A percentile compares a stretch with the other conserved stretches of the same genome.
Evolutionary conservation across 2,329 filamentous ascomycete genomes (phyloP).

Genomic region (Exserohilum rostratum): DNA sequence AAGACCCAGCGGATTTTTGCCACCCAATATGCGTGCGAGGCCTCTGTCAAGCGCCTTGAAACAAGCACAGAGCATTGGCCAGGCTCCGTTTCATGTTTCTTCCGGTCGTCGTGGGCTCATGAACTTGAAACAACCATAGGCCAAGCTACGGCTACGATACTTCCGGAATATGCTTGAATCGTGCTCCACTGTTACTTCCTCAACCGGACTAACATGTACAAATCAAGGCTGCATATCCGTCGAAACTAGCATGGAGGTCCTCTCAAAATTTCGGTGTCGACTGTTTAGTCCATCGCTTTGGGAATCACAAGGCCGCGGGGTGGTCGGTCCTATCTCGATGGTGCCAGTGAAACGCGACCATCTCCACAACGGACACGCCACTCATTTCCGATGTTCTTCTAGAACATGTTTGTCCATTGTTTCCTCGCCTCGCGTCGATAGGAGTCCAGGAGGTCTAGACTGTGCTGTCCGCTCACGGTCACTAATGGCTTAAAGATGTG

Average conservation of each 20-base stretch:
- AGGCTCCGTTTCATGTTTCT: not conserved
- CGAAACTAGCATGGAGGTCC: not conserved
- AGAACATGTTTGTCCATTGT: not conserved
- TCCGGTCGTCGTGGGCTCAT: not conserved
- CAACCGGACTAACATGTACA: not conserved
- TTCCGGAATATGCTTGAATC: not conserved
- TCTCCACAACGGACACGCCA: not conserved
- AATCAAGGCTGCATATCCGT: not conserved
- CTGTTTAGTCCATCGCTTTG: not conserved
- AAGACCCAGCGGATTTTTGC: not conserved
- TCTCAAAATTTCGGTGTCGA: not conserved
- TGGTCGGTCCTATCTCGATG: not conserved
- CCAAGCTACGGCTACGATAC: not conserved
- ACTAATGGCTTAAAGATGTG: not conserved
- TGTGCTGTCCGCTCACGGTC: not conserved
- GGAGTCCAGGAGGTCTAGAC: not conserved
- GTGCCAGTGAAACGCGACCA: not conserved
- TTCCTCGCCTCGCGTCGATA: not conserved
- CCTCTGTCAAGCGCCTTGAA: not conserved
- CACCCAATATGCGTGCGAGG: not conserved
- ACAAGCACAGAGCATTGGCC: not conserved
- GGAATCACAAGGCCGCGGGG: not conserved
- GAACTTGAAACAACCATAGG: not conserved
- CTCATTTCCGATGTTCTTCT: slow-evolving; percentile 1
- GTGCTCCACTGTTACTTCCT: not conserved